These are phyloP conservation scores for Asclepias syriaca DNA, from an alignment of 257 asterid genomes.

Conservation along the genomic window DNA sequence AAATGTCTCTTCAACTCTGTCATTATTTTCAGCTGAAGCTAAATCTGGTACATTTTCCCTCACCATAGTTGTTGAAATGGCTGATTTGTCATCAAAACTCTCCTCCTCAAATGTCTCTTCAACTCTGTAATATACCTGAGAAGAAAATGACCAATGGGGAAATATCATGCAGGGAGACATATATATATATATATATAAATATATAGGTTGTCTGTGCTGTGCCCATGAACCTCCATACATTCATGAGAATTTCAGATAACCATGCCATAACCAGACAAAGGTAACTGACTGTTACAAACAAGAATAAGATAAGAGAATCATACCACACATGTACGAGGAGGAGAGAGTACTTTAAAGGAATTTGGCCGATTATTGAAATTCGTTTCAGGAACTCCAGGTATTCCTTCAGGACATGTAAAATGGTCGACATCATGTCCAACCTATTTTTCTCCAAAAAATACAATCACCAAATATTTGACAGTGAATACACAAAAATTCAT, in stretches of 20 bases:
- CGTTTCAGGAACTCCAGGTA: conserved; percentile 89
- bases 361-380: conserved; percentile 90
- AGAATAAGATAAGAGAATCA: conserved; percentile 10
- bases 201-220: too few relatives aligned
- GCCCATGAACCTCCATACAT: too few relatives aligned
- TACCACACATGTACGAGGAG: conserved; percentile 89
- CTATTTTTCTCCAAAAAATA: conserved; percentile 28
- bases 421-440: conserved; percentile 81
- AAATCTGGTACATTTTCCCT: conserved; percentile 15
- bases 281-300: too few relatives aligned
- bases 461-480: not conserved
- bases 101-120: conserved; percentile 43
- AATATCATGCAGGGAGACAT: too few relatives aligned
- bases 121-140: conserved; percentile 52
- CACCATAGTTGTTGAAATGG: conserved; percentile 5
- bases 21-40: conserved; percentile 1
- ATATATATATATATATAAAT: too few relatives aligned
- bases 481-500: too few relatives aligned
- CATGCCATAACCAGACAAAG: not conserved
- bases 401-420: conserved; percentile 90
- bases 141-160: not conserved
- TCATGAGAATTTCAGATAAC: too few relatives aligned
- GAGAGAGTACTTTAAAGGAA: conserved; percentile 83
- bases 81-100: conserved; percentile 15
- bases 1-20: conserved; percentile 53